A percentile compares a stretch with the other conserved stretches of the same genome.
phyloP scores from a whole-genome alignment of 2,329 filamentous ascomycete genomes.

The Colletotrichum camelliae region DNA sequence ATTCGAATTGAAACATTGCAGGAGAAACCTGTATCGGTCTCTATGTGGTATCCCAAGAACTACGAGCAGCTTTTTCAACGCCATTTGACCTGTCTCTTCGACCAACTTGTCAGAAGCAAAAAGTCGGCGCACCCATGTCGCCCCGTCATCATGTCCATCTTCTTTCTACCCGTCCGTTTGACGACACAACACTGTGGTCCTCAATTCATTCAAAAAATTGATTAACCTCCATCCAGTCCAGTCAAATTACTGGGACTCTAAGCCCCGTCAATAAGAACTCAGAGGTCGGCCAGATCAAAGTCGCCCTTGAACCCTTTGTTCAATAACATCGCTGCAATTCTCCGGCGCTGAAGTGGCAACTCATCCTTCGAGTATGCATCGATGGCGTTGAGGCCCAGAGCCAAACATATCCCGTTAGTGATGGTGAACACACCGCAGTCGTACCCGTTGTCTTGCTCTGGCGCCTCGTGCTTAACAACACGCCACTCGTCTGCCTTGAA shows the following conservation, averaged over 20 bases:
- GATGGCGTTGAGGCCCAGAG: constrained; percentile 57
- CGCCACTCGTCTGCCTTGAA: constrained; percentile 68
- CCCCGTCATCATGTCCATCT: background rate
- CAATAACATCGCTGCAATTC: constrained; percentile 69
- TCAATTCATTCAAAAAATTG: background rate
- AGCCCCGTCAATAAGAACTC: constrained; percentile 3
- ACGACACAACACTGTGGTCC: background rate
- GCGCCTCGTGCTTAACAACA: constrained; percentile 52
- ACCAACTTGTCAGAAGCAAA: background rate
- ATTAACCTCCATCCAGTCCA: background rate
- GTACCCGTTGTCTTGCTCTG: constrained; percentile 68
- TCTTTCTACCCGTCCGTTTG: background rate
- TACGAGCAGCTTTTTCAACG: background rate
- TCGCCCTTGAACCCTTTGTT: constrained; percentile 70
- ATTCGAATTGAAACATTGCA: background rate
- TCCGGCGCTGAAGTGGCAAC: constrained; percentile 63
- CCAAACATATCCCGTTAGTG: constrained; percentile 71
- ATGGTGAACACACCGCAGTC: constrained; percentile 83
- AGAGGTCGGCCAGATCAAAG: constrained; percentile 53
- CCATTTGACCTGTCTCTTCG: background rate
- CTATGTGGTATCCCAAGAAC: background rate
- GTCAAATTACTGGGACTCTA: background rate
- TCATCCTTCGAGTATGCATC: constrained; percentile 55
- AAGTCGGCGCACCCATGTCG: background rate
- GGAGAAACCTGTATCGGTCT: background rate